These are phyloP conservation scores for Prunus mongolica DNA, from an alignment of 306 rosid genomes.

Conservation along the genomic window DNA sequence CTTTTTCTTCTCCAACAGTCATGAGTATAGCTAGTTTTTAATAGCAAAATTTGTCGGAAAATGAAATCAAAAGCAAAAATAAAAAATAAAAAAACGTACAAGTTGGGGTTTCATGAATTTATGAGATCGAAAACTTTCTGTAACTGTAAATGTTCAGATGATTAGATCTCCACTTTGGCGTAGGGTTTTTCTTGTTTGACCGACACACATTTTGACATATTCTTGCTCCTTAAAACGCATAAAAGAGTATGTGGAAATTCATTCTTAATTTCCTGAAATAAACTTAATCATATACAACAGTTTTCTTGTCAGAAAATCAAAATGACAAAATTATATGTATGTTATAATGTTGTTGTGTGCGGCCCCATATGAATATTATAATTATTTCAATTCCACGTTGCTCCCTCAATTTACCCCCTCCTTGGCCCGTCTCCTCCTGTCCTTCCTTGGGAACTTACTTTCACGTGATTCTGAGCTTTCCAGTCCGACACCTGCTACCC, in stretches of 20 bases:
- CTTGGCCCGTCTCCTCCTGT: no score
- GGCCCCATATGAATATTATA: no score
- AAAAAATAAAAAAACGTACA: not conserved
- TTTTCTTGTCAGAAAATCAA: no score
- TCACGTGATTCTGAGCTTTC: conserved; percentile 72
- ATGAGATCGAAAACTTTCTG: not conserved
- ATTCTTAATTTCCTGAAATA: no score
- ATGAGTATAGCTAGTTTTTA: not conserved
- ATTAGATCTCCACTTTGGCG: not conserved
- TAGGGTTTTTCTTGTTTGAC: not conserved
- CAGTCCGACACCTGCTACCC: conserved; percentile 33
- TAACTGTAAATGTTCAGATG: not conserved
- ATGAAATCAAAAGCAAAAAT: not conserved
- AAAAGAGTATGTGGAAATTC: no score
- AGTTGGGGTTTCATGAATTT: not conserved
- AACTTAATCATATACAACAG: no score
- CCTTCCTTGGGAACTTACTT: not conserved
- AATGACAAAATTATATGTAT: no score
- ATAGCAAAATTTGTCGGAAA: not conserved
- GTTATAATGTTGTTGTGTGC: no score
- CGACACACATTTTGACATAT: not conserved
- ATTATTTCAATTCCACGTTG: no score
- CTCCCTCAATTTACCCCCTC: no score
- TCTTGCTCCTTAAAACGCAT: no score
- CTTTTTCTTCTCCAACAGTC: not conserved